Evolutionary conservation across 352 stramenopile species (phyloP).

Genomic region (Halophytophthora batemanensis): DNA sequence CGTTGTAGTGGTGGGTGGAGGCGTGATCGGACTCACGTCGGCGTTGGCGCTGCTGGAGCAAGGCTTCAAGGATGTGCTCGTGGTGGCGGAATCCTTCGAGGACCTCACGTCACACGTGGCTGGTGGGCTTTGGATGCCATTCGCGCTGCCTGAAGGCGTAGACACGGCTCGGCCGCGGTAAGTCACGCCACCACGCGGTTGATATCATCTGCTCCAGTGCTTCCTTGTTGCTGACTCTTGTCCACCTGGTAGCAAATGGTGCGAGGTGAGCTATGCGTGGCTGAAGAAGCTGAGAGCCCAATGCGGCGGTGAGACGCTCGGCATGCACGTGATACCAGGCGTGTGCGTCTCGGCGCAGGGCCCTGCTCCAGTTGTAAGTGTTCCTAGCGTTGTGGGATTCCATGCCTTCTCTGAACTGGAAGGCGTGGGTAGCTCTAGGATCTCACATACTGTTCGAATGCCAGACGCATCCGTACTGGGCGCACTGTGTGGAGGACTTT

Average conservation of each 20-base stretch:
- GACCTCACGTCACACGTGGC: constrained; percentile 61
- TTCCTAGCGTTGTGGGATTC: background rate
- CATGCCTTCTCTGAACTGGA: constrained; percentile 2
- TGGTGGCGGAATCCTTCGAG: constrained; percentile 58
- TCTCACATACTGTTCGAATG: background rate
- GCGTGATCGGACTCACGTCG: constrained; percentile 68
- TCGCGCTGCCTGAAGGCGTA: constrained; percentile 40
- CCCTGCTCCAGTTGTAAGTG: constrained; percentile 26
- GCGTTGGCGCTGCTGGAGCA: constrained; percentile 57
- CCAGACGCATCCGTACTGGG: constrained; percentile 59
- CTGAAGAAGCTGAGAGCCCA: constrained; percentile 32
- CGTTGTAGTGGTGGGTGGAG: constrained; percentile 57
- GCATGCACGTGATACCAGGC: constrained; percentile 52
- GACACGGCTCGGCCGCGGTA: constrained; percentile 40
- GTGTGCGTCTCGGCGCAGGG: constrained; percentile 41
- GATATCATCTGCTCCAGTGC: background rate
- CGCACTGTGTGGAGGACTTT: constrained; percentile 60
- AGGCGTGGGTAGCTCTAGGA: too few relatives aligned
- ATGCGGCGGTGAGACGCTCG: constrained; percentile 43
- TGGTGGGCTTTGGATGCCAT: constrained; percentile 73
- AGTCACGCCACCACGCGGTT: constrained; percentile 8
- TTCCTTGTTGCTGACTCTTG: background rate
- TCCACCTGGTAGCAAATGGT: constrained; percentile 42
- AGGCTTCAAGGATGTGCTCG: constrained; percentile 38
- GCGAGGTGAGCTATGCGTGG: constrained; percentile 61